Base-by-base conservation (phyloP, 306 rosid species). In the Malus sylvestris region DNA sequence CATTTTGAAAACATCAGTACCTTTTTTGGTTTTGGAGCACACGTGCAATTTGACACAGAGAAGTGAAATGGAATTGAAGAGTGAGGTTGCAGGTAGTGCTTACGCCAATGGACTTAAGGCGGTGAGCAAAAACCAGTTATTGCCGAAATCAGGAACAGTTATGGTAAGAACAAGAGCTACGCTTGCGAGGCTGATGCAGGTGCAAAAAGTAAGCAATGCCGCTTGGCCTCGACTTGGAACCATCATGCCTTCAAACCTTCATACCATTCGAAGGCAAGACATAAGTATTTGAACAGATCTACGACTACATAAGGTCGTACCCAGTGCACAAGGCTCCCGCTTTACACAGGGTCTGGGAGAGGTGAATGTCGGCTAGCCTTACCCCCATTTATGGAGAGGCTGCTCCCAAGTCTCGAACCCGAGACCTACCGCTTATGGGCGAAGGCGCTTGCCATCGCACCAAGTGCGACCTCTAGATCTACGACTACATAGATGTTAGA, bases 241-340 rank as follows among this genome's bases (percentile, higher is more conserved):
- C 98, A 92, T 95, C 85, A 73, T 68, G 67, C 96, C 97, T 87
- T 95, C 98, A 82, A 95, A 95, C 88, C 98, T 94, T 82, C 49
- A 86, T 71, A 75, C 71, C 59, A 62, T 63, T 78, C 75, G 49
- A 68, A 42, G 66, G 10, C 40, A 46, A 52, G 32, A 6, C 57
- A 4, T 4, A 52, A 29, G n/a, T 49, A 15, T 49, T 4, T 58
- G 19, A 18, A 8, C 49, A 58, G 12, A 16, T n/a, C 59, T 42
- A 42, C 45, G 45, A 42, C 45, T 8, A 42, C 2, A 15, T 20
- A 61, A n/a, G n/a, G n/a, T n/a, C n/a, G n/a, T n/a, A n/a, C n/a
- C n/a, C n/a, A n/a, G n/a, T n/a, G n/a, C n/a, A n/a, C n/a, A n/a
- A n/a, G n/a, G n/a, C n/a, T n/a, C n/a, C n/a, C n/a, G n/a, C n/a